Percentiles rank a stretch among this genome's conserved stretches.
Evolutionary conservation across 768 basidiomycete genomes (phyloP).

Genomic region (Mycena belliarum): DNA sequence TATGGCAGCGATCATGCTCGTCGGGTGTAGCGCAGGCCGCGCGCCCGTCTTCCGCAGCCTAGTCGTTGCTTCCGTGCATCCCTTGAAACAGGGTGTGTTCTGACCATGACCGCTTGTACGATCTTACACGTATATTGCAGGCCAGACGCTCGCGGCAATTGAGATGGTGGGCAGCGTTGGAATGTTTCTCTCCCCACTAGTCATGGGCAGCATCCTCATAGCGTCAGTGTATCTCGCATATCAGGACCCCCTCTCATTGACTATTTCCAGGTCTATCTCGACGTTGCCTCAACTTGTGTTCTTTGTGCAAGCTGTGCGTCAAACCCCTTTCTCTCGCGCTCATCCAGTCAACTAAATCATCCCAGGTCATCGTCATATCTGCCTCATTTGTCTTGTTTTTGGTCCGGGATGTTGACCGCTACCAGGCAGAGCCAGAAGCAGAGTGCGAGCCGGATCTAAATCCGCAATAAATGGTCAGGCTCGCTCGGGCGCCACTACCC

Average conservation of each 20-base stretch:
- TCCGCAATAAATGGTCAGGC: too few relatives aligned
- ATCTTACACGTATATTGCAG: not conserved
- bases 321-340: too few relatives aligned
- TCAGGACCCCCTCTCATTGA: not conserved
- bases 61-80: conserved; percentile 12
- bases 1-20: conserved; percentile 11
- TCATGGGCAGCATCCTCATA: conserved; percentile 16
- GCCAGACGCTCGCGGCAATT: conserved; percentile 8
- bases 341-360: not conserved
- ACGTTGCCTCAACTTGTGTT: conserved; percentile 11
- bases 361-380: conserved; percentile 4
- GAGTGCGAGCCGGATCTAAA: too few relatives aligned
- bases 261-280: conserved; percentile 5
- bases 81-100: conserved; percentile 13
- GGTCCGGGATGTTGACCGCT: conserved; percentile 9
- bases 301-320: conserved; percentile 8
- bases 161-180: conserved; percentile 9
- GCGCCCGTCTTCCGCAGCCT: conserved; percentile 10
- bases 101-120: not conserved
- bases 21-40: conserved; percentile 5
- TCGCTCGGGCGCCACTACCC: too few relatives aligned
- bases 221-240: not conserved
- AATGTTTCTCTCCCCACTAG: not conserved
- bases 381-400: conserved; percentile 6
- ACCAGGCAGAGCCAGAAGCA: too few relatives aligned